Base-by-base conservation (phyloP, 345 rosid species). In the Carallia pectinifolia region DNA sequence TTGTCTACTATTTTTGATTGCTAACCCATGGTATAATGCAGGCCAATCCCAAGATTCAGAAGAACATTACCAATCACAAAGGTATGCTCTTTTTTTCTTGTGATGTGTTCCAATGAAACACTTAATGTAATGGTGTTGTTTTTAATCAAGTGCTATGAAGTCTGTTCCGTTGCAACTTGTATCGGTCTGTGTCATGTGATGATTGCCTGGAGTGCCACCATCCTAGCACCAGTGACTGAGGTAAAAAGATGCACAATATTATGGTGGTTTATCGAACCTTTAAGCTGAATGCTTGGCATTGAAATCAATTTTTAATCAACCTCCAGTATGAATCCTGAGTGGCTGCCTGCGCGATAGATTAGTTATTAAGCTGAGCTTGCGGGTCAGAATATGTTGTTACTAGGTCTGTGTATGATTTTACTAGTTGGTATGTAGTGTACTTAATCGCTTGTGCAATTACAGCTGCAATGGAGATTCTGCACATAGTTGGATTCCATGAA, bases 391-490 rank as follows among this genome's bases (percentile, higher is more conserved):
- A 38, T 61, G 33, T 48, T 17, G 52, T 38, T 67, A 12, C 27
- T 63, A 10, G n/a, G 10, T n/a, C 12, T 13, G 13, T 12, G 37
- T 60, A 23, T 44, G 19, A 19, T 37, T 23, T 30, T 50, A 4
- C 15, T 55, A 19, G 34, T 13, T 62, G 5, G 62, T 23, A 4
- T 66, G 29, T 58, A 52, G 53, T 53, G 36, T 53, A 37, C 65
- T 58, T 27, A 15, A 44, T 1, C 34, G 10, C 40, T 39, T 54
- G 34, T 77, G 38, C 67, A 66, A 34, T 69, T 65, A 68, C 91
- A 92, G 98, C 91, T 76, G 96, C 97, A 40, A 77, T 89, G 84
- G 96, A 92, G 69, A 87, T 95, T 62, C 92, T 95, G 36, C 64
- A 67, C 4, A 38, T 89, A 76, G 73, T 89, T 77, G 99, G 99